Base-by-base conservation (phyloP, 1,139 yeast genomes). In the Citeromyces hawaiiensis region DNA sequence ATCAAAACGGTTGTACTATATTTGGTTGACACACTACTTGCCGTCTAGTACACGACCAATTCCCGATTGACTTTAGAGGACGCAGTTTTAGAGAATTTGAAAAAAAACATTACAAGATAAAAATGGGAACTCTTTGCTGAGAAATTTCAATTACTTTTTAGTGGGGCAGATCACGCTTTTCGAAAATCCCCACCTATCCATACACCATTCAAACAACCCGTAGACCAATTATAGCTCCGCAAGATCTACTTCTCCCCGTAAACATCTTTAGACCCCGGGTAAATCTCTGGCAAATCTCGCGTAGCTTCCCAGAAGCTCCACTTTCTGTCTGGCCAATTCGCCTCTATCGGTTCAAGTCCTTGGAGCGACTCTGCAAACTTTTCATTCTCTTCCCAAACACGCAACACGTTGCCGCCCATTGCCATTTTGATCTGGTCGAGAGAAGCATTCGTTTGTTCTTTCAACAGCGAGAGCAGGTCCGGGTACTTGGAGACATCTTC, bases 401-500 rank as follows among this genome's bases (percentile, higher is more conserved):
- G 55, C 36, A 70, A 45, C 5, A 68, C 62, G 47, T 71, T 71
- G 36, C 63, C 56, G 0, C 76, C 76, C 69, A 69, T 67, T 21
- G 69, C 47, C 40, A 61, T 63, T 2, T 58, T 48, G 27, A 70
- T 59, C 30, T 70, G 59, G 23, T 61, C 66, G 35, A 68, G 70
- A 0, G 63, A 49, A 2, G 73, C 73, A 33, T 57, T 55, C 0
- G 60, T 52, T 4, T 52, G 48, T 35, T 57, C 56, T 69, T 70
- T 66, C 16, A 66, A 60, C 39, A 49, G 56, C 42, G 57, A 57
- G 25, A 71, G 49, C 39, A 71, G 53, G 37, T 68, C 72, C 0
- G 77, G 77, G 45, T 70, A 71, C 45, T 70, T 69, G 11, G 75
- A 68, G 2, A 69, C 76, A 46, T 70, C 73, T 46, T 70, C 76